Evolutionary conservation across 441 rosid genomes (phyloP), one percentile per base, ranked within the genome.

Genomic region (Adansonia gregorii): DNA sequence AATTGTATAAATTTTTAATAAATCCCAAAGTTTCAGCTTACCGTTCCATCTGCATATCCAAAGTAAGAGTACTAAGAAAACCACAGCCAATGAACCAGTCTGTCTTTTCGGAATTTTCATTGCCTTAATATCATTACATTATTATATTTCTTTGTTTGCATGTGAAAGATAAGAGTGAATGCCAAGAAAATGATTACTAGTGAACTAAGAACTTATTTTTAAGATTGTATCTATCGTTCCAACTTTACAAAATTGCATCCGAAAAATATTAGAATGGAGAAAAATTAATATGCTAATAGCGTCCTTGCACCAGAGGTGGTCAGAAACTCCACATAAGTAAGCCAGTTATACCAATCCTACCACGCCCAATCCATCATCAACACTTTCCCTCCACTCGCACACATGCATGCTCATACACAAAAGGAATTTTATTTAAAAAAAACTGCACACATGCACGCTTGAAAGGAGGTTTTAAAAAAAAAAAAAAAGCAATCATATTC

Each of bases 321-420:
- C 55, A 12, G n/a, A 69, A 69, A 12, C 58, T 22, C 59, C 59
- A 70, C 60, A 51, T 15, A 51, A 70, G 15, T 15, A 51, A 27
- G 60, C 74, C 60, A 49, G 59, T 15, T 51, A 70, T 20, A 68
- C 35, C 35, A 2, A 35, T 67, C n/a, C 54, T 67, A 20, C 35
- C 35, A 67, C 19, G 31, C 54, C 35, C 35, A 12, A 12, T 24
- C 6, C 15, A 27, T 27, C 22, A 27, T 59, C 45, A 27, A 6
- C 4, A 70, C 74, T 70, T 51, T 51, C 19, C 54, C 45, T 51
- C 24, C 2, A 8, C 59, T 49, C 15, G 43, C 22, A 11, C 3
- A 9, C 39, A 67, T 5, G 2, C 2, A 1, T 48, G 24, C 41
- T 27, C 8, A 51, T 45, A 24, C 74, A 51, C 56, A 49, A 1